Percentiles rank a stretch among this genome's conserved stretches.
These are phyloP conservation scores for Exobasidium rhododendri DNA, from an alignment of 1,284 basidiomycete genomes.

Conservation along the genomic window DNA sequence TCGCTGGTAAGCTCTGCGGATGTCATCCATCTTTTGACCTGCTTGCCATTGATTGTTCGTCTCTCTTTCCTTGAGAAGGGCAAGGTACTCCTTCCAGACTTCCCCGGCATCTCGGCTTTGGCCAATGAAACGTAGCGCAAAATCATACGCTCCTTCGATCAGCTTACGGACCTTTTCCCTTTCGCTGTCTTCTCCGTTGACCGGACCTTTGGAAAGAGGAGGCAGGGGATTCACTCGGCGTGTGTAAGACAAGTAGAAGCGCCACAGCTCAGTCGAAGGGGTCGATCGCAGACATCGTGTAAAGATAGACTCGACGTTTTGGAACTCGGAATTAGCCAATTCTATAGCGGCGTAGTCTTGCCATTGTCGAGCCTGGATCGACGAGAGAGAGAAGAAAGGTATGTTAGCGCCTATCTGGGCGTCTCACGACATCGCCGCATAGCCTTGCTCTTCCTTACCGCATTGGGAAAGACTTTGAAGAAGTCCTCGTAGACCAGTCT, in stretches of 20 bases:
- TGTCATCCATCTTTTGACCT: conserved; percentile 88
- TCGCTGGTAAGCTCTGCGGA: conserved; percentile 87
- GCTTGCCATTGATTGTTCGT: conserved; percentile 73
- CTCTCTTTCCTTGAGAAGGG: conserved; percentile 75
- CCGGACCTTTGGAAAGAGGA: conserved; percentile 36
- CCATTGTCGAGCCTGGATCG: conserved; percentile 56
- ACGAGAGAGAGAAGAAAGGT: background rate
- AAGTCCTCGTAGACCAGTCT: conserved; percentile 71
- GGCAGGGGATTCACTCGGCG: conserved; percentile 52
- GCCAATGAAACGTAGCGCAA: conserved; percentile 83
- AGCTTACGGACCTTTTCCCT: conserved; percentile 65
- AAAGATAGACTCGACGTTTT: conserved; percentile 61
- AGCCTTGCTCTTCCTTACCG: conserved; percentile 65
- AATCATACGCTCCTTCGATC: conserved; percentile 87
- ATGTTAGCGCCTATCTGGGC: too few relatives aligned
- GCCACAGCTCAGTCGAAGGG: conserved; percentile 80
- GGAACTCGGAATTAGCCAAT: conserved; percentile 66
- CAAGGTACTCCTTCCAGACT: conserved; percentile 68
- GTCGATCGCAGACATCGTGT: conserved; percentile 75
- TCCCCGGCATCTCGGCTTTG: conserved; percentile 63
- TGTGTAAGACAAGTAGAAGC: conserved; percentile 60
- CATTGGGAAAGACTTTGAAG: conserved; percentile 73
- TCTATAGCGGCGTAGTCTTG: conserved; percentile 71
- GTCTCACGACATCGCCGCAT: too few relatives aligned
- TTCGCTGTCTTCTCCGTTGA: conserved; percentile 56